A percentile compares a stretch with the other conserved stretches of the same genome.
Conservation (phyloP, 176 grass and related monocot genomes). For the Oryza glumipatula region DNA sequence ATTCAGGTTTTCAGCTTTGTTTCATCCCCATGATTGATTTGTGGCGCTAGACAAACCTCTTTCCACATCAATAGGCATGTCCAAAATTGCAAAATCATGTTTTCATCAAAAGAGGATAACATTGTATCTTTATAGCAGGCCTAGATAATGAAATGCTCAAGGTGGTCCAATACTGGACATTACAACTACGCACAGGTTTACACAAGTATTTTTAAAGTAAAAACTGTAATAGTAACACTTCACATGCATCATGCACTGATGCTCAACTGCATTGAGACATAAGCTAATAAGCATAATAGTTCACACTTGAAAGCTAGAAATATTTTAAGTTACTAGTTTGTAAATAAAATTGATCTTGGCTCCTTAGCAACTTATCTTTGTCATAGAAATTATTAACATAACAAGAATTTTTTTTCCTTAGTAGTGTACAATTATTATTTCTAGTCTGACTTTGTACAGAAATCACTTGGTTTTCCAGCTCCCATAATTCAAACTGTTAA, state of each 20-base stretch:
- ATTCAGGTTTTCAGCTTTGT: neutral
- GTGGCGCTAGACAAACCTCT: neutral
- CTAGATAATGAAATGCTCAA: neutral
- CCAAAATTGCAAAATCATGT: neutral
- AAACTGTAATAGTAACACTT: neutral
- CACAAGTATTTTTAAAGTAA: neutral
- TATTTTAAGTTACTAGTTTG: neutral
- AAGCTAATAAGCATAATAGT: neutral
- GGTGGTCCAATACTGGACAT: neutral
- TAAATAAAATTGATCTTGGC: neutral
- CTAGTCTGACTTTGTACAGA: neutral
- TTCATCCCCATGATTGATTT: neutral
- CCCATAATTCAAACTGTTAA: neutral
- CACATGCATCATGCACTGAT: neutral
- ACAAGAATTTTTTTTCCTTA: too few species aligned
- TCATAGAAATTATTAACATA: neutral
- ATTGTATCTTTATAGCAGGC: neutral
- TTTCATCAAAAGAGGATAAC: conserved; percentile 3
- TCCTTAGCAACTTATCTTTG: neutral
- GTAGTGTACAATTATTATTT: neutral
- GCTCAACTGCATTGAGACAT: neutral
- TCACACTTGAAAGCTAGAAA: neutral
- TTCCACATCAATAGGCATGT: conserved; percentile 1
- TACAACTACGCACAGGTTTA: neutral
- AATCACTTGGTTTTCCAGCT: neutral